Base-by-base conservation (phyloP, 2,329 filamentous ascomycete species). In the Claviceps spartinae region DNA sequence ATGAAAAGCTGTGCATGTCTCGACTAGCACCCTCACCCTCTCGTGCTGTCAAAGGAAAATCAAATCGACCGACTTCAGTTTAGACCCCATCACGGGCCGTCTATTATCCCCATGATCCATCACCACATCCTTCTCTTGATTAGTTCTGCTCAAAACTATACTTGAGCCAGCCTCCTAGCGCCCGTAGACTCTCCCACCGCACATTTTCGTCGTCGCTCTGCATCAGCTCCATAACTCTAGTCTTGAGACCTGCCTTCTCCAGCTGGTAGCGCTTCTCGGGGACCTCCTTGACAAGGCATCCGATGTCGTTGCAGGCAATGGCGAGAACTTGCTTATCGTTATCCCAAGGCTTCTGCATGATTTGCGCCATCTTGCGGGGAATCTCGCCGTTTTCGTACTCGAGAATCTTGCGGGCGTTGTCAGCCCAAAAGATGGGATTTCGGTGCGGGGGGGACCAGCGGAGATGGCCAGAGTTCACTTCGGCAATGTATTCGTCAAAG, bases 401-500 rank as follows among this genome's bases (percentile, higher is more conserved):
- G 53, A 95, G 74, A 57, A 96, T 95, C 62, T 83, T 85, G 54
- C 86, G 82, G 7, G 90, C 87, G 61, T 96, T 95, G 61, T 95
- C 90, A 44, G 83, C 81, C 90, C 90, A 96, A 72, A 96, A 96
- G 5, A 83, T 79, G 46, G 83, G 77, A 71, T 85, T 91, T 60
- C 86, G 83, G 69, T 96, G 90, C 41, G 90, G 89, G 34, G 90
- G 90, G 5, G 87, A 93, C 90, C 90, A 96, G 62, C 88, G 84
- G 52, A 96, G 76, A 64, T 95, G 89, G 38, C 90, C 90, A 2
- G 86, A 83, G 61, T 86, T 79, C 49, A 96, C 78, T 69, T 96
- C 90, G 52, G 86, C 86, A 5, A 88, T 82, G 66, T 95, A 95
- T 63, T 95, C 89, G 57, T 94, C 88, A 55, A 95, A 82, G 50